phyloP scores from a whole-genome alignment of 2,329 filamentous ascomycete species.

The Parastagonospora avenae region DNA sequence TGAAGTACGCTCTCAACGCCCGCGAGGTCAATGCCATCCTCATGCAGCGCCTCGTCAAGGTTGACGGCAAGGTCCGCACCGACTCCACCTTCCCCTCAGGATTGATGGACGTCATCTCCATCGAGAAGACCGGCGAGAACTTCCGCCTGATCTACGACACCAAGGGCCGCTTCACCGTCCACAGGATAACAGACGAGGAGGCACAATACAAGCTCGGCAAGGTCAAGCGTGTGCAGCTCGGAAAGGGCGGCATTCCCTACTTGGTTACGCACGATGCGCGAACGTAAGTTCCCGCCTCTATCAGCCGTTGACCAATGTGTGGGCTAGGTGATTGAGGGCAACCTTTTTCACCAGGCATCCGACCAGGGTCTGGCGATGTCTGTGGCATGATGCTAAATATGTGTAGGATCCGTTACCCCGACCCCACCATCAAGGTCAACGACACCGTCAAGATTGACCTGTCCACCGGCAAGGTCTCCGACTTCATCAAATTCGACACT shows the following conservation, averaged over 20 bases:
- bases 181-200: constrained; percentile 99
- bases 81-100: constrained; percentile 96
- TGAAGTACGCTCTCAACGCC: constrained; percentile 99
- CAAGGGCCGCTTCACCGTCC: constrained; percentile 99
- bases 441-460: constrained; percentile 99
- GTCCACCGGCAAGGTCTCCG: constrained; percentile 93
- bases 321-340: constrained; percentile 44
- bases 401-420: constrained; percentile 95
- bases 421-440: constrained; percentile 99
- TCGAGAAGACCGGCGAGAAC: constrained; percentile 99
- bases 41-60: constrained; percentile 99
- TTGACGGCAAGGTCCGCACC: constrained; percentile 99
- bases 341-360: constrained; percentile 87
- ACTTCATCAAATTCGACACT: constrained; percentile 99
- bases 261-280: constrained; percentile 99
- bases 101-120: constrained; percentile 99
- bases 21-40: constrained; percentile 97
- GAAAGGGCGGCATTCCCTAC: constrained; percentile 99
- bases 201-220: constrained; percentile 99
- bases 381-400: constrained; percentile 46
- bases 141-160: constrained; percentile 99
- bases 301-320: constrained; percentile 90
- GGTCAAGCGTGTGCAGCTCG: constrained; percentile 99
- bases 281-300: constrained; percentile 99
- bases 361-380: constrained; percentile 88